Evolutionary conservation across 2,329 filamentous ascomycete species (phyloP).

Genomic region (Hysterium pulicare): DNA sequence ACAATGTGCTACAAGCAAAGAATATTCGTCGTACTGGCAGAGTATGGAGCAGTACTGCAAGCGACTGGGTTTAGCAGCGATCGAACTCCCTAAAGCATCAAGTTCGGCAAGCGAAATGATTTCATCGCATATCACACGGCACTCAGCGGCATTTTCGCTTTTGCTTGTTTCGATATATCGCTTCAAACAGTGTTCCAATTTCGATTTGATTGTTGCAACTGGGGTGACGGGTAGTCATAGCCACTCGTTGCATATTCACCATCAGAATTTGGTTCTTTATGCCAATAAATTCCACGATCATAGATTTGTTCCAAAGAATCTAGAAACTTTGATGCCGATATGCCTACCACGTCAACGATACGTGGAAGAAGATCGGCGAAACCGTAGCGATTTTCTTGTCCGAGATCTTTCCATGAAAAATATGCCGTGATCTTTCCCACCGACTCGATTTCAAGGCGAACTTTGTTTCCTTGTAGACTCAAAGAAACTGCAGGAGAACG

Average conservation of each 20-base stretch:
- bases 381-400: background rate
- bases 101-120: slow-evolving; percentile 2
- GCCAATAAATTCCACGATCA: slow-evolving; percentile 1
- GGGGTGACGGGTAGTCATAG: too few species aligned
- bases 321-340: slow-evolving; percentile 3
- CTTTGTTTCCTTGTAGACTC: slow-evolving; percentile 1
- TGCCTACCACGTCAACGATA: background rate
- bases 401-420: slow-evolving; percentile 1
- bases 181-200: background rate
- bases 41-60: too few species aligned
- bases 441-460: slow-evolving; percentile 4
- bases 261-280: background rate
- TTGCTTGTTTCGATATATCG: background rate
- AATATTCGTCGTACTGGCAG: background rate
- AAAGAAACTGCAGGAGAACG: background rate
- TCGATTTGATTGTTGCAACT: background rate
- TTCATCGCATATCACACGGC: background rate
- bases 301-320: slow-evolving; percentile 2
- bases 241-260: too few species aligned
- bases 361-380: slow-evolving; percentile 1
- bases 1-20: background rate
- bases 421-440: slow-evolving; percentile 3
- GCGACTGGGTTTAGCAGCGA: too few species aligned
- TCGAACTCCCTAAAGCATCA: too few species aligned
- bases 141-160: background rate